These are phyloP conservation scores for Colletotrichum sp. DNA, from an alignment of 2,329 filamentous ascomycete genomes.

Conservation along the genomic window DNA sequence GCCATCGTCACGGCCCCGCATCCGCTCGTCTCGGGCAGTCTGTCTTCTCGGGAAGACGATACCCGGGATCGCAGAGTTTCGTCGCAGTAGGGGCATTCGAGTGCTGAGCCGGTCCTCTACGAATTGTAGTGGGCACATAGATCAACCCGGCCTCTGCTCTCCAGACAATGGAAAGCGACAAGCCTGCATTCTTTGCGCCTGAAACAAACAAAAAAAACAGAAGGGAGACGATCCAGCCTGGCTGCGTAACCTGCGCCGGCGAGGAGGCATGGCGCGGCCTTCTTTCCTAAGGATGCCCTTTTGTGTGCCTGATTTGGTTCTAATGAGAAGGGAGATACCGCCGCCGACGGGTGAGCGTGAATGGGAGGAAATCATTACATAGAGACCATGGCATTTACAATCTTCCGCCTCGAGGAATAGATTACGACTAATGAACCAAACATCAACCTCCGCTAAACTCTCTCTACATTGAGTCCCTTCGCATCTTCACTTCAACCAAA, in stretches of 20 bases:
- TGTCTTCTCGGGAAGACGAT: neutral
- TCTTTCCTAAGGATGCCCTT: neutral
- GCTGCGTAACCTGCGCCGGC: slow-evolving; percentile 26
- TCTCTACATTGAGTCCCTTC: neutral
- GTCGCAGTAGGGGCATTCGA: neutral
- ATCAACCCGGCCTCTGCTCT: neutral
- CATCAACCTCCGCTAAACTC: neutral
- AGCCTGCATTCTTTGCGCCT: slow-evolving; percentile 8
- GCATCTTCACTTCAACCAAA: neutral
- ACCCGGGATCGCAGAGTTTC: neutral
- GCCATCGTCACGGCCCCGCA: neutral
- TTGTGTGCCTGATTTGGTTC: slow-evolving; percentile 3
- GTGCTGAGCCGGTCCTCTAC: neutral
- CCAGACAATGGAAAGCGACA: neutral
- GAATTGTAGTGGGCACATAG: neutral
- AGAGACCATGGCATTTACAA: slow-evolving; percentile 7
- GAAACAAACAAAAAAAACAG: neutral
- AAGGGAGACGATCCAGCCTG: slow-evolving; percentile 13
- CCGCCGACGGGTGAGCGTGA: neutral
- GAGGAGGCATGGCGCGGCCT: slow-evolving; percentile 18
- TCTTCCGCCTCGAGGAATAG: slow-evolving; percentile 5
- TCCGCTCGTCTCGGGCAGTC: neutral
- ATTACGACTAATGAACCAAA: slow-evolving; percentile 17
- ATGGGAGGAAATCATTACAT: neutral
- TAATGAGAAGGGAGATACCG: neutral